Conservation (phyloP, 805 yeast species). For the Pichia kluyveri region DNA sequence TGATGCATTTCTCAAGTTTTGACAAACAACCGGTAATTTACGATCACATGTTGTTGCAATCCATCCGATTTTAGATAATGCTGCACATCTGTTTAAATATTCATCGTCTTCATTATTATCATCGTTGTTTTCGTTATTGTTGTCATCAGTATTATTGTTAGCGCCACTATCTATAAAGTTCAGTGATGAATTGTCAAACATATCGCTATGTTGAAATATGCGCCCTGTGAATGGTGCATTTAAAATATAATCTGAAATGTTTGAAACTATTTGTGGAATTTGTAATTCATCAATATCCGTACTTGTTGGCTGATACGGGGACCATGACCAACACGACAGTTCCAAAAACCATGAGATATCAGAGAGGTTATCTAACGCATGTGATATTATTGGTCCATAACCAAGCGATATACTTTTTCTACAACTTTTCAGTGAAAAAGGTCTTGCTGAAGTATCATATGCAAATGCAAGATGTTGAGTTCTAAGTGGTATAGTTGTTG, state of each 20-base stretch:
- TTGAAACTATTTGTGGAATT: neutral
- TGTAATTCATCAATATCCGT: constrained; percentile 4
- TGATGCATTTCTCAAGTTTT: constrained; percentile 28
- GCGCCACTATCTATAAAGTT: neutral
- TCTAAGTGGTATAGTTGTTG: neutral
- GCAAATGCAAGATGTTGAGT: constrained; percentile 15
- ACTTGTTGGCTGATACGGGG: constrained; percentile 39
- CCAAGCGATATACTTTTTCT: constrained; percentile 45
- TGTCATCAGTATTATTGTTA: neutral
- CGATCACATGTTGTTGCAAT: constrained; percentile 57
- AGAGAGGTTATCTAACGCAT: constrained; percentile 18
- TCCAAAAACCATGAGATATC: constrained; percentile 26
- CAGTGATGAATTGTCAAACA: no score
- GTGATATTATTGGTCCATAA: constrained; percentile 53
- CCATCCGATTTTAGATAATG: constrained; percentile 45
- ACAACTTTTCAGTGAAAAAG: constrained; percentile 33
- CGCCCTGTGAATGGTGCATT: neutral
- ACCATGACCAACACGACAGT: constrained; percentile 69
- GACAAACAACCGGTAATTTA: constrained; percentile 47
- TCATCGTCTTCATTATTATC: constrained; percentile 13
- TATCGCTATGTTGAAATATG: neutral
- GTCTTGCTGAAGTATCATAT: constrained; percentile 28
- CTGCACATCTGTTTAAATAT: constrained; percentile 32
- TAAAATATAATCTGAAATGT: neutral
- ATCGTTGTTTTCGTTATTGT: neutral